Evolutionary conservation across 208 protist genomes (phyloP), one percentile per base, ranked within the genome.

Genomic region (Trypanosoma boissoni): DNA sequence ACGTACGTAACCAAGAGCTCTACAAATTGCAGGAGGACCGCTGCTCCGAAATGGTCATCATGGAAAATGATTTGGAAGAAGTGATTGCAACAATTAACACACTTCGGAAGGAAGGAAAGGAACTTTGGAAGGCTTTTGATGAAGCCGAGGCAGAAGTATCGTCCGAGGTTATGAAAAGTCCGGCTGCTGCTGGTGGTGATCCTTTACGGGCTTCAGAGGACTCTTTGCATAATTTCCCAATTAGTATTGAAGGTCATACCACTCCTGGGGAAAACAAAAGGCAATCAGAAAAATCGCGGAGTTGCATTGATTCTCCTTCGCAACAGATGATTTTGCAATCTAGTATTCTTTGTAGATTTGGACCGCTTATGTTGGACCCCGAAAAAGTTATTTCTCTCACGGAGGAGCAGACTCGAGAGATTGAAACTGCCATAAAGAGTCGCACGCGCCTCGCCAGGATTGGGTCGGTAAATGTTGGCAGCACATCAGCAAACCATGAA

Each of bases 31-130:
- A 70, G 28, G 51, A 49, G 2, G 23, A 43, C 8, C 50, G 46
- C 61, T 36, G 41, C 36, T 49, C 39, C 0, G 55, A 64, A 6
- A 29, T 72, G 18, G 59, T 36, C 4, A 32, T n/a, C 44, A 44
- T 56, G 52, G 72, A 83, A 56, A 58, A 74, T 23, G 69, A 83
- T 49, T 39, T 83, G 32, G 58, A 65, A 14, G 9, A 23, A 23
- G 21, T 18, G 10, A 28, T 6, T 28, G 20, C 42, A 27, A 8
- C 55, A 10, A 50, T 50, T 21, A 7, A 23, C 2, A 36, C 5
- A 2, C 2, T 51, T 10, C 16, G 2, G 34, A 48, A 31, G 29
- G 37, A 36, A 6, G 37, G 44, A 7, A 21, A 50, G 3, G 1
- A 10, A 1, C 14, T 60, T 18, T 48, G 42, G 21, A 24, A 48